Percentiles rank a stretch among this genome's conserved stretches.
phyloP scores from a whole-genome alignment of 2,329 filamentous ascomycete species.

The Tolypocladium cylindrosporum region DNA sequence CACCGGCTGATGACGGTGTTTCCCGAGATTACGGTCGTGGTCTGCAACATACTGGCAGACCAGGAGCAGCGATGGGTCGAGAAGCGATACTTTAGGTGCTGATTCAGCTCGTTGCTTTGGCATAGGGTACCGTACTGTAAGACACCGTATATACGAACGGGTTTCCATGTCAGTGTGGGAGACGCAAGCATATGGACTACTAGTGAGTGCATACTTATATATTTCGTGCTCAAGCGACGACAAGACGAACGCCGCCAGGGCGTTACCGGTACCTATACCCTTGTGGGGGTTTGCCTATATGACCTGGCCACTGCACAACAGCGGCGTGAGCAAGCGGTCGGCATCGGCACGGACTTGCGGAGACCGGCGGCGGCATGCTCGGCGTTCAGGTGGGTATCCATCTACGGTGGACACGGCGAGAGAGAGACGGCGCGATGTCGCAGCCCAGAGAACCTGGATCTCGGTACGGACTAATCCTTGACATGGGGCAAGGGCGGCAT shows the following conservation, averaged over 20 bases:
- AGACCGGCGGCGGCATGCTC: background rate
- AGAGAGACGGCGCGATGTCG: background rate
- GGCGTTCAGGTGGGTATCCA: background rate
- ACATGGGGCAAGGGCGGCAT: background rate
- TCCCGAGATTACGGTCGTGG: constrained; percentile 75
- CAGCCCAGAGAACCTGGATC: background rate
- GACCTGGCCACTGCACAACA: background rate
- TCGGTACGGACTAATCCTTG: background rate
- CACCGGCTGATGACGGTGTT: constrained; percentile 83
- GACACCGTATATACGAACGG: background rate
- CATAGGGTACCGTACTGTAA: background rate
- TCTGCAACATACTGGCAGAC: constrained; percentile 72
- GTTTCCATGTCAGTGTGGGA: background rate
- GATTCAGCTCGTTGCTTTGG: constrained; percentile 2
- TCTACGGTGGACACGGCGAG: background rate
- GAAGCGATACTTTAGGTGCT: constrained; percentile 83
- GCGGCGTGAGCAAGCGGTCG: background rate
- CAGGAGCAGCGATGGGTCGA: constrained; percentile 86
- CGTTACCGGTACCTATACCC: background rate
- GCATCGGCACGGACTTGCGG: background rate
- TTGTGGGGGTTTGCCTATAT: background rate
- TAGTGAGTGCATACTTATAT: background rate
- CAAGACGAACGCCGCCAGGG: background rate
- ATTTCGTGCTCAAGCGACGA: background rate
- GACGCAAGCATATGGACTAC: background rate